Evolutionary conservation across 2,329 filamentous ascomycete genomes (phyloP), one percentile per base, ranked within the genome.

Genomic region (Venturiaceae sp.): DNA sequence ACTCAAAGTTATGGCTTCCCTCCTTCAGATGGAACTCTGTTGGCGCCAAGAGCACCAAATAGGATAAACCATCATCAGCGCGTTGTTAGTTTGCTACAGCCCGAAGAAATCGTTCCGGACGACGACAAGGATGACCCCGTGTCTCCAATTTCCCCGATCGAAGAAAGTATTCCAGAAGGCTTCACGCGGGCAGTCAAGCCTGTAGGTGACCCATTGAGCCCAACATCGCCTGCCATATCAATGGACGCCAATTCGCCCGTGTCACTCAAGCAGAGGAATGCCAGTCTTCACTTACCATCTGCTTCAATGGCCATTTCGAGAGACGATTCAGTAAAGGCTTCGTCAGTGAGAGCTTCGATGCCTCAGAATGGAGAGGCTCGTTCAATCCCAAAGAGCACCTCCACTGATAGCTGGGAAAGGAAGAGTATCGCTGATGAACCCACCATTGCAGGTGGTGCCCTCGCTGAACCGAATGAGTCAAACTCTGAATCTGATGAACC

Each of bases 131-230:
- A 57, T 16, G 55, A 57, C 11, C 55, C 55, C 7, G 34, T 44
- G 7, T 47, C 39, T 47, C 55, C 55, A 14, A 44, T 57, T 6
- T 57, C 55, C 14, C 55, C 55, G 33, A 26, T 57, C 28, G 55
- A 52, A 9, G 53, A 56, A 6, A 16, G 23, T n/a, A 50, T 14
- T n/a, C 8, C 23, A 4, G 14, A 23, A 30, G 44, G 44, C 44
- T 30, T 23, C 23, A 16, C 14, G 19, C 44, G 19, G 7, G 14
- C 16, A n/a, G 2, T 50, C 13, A 50, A 30, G 21, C 23, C 23
- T 8, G 11, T 28, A 16, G 23, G 26, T n/a, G 23, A 30, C n/a
- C 8, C 41, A 21, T 13, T 30, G 44, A 30, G 44, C 9, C 14
- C 23, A 7, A 28, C 44, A 4, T 50, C 44, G 16, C 44, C 26